Evolutionary conservation across 2,329 filamentous ascomycete species (phyloP).

Genomic region (Emmonsiellopsis sp.): DNA sequence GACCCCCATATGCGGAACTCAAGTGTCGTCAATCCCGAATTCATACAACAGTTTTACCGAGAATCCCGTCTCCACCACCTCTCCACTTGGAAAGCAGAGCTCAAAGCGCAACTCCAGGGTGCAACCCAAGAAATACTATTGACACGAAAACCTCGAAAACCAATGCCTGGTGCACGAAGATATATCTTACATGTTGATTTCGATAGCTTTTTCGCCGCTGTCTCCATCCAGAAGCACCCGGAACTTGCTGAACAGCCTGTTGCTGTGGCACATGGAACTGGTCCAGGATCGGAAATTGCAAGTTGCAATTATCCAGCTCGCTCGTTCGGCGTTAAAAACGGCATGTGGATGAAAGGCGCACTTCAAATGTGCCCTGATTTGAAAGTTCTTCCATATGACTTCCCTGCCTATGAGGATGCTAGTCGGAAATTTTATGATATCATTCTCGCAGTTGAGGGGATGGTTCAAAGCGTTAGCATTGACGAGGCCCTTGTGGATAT

Average conservation of each 20-base stretch:
- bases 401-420: conserved; percentile 85
- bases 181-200: conserved; percentile 97
- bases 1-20: conserved; percentile 82
- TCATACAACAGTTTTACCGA: conserved; percentile 87
- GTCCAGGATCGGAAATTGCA: conserved; percentile 84
- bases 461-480: conserved; percentile 92
- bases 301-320: conserved; percentile 94
- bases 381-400: conserved; percentile 90
- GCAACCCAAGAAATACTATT: conserved; percentile 60
- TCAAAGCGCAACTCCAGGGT: conserved; percentile 80
- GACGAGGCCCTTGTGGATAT: conserved; percentile 89
- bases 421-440: conserved; percentile 80
- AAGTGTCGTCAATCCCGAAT: conserved; percentile 85
- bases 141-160: conserved; percentile 36
- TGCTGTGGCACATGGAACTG: conserved; percentile 79
- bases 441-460: conserved; percentile 66
- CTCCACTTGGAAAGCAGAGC: conserved; percentile 89
- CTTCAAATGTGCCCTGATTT: conserved; percentile 73
- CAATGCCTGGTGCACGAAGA: conserved; percentile 55
- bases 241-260: conserved; percentile 69
- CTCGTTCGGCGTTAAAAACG: conserved; percentile 80
- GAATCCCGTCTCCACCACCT: conserved; percentile 92
- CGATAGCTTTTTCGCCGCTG: conserved; percentile 95
- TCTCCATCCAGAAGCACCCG: conserved; percentile 71
- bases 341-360: conserved; percentile 98